Evolutionary conservation across 371 early-diverging fungal species (phyloP), one percentile per base, ranked within the genome.

Genomic region (Haplosporangium sp.): DNA sequence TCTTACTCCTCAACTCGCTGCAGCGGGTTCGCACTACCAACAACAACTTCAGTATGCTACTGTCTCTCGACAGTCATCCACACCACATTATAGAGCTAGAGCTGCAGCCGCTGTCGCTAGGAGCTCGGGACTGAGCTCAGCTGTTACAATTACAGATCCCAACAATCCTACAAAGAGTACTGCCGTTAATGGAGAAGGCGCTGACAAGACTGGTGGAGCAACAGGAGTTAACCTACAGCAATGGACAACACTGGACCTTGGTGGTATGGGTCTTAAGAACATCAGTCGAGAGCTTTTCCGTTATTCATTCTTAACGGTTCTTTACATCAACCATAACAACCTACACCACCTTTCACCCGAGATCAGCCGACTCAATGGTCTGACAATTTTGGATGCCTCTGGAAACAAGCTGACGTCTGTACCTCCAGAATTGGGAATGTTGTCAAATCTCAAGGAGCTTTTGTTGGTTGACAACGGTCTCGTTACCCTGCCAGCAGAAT

Each of bases 281-380:
- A 83, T 98, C 3, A 87, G 93, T 37, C 68, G 85, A 15, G 88
- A 91, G 19, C 77, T 97, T 53, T 97, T 96, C 82, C 83, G 82
- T 5, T 98, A 96, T 78, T 63, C 76, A 0, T 97, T 97, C 83
- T 83, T 98, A 65, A 97, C 97, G 15, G 90, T 91, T 35, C 92
- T 98, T 8, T 97, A 97, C 76, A 86, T 98, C 74, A 96, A 96
- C 81, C 96, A 98, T 88, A 98, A 98, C 89, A 90, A 93, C 74
- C 84, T 98, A 59, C 88, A 92, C 52, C 89, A 86, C 63, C 67
- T 98, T 34, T 91, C 96, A 6, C 86, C 92, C 7, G 91, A 92
- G 20, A 89, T 97, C 38, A 72, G 89, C 35, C 84, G 92, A 20
- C 86, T 97, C 58, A 65, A 82, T 38, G 83, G 86, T 39, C 87